Percentiles rank a stretch among this genome's conserved stretches.
phyloP scores from a whole-genome alignment of 768 basidiomycete species.

The Punctularia strigosozonata region DNA sequence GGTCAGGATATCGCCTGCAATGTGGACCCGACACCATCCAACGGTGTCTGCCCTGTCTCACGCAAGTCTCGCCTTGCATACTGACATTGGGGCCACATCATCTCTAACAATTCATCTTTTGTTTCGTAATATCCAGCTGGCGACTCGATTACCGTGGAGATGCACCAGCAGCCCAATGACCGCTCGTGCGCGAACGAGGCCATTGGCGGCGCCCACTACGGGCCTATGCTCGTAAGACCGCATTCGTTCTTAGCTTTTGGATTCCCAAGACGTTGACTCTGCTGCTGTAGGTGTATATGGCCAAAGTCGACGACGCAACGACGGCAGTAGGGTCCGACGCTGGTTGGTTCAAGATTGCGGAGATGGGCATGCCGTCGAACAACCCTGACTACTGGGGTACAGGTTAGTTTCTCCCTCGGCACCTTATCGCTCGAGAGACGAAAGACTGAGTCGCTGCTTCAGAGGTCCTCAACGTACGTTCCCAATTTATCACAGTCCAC shows the following conservation, averaged over 20 bases:
- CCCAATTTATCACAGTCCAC: too few species aligned
- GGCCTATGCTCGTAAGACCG: too few species aligned
- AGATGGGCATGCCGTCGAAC: constrained; percentile 36
- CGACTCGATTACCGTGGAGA: constrained; percentile 37
- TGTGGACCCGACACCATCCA: constrained; percentile 18
- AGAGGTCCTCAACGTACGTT: too few species aligned
- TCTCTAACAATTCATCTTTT: too few species aligned
- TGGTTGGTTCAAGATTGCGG: constrained; percentile 40
- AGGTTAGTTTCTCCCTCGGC: too few species aligned
- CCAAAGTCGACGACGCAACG: constrained; percentile 31
- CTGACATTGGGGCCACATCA: not conserved
- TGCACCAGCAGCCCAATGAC: constrained; percentile 39
- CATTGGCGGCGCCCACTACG: constrained; percentile 40
- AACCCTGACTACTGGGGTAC: constrained; percentile 36
- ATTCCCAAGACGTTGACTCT: too few species aligned
- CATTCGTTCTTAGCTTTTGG: too few species aligned
- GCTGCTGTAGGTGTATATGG: constrained; percentile 39
- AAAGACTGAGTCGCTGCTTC: too few species aligned
- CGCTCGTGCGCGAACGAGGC: constrained; percentile 34
- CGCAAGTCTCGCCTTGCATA: constrained; percentile 15
- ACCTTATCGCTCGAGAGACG: too few species aligned
- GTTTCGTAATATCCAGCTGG: too few species aligned
- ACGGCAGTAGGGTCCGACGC: constrained; percentile 28
- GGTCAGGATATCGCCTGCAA: constrained; percentile 39
- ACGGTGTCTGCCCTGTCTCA: constrained; percentile 29